A percentile compares a stretch with the other conserved stretches of the same genome.
Evolutionary conservation across 2,329 filamentous ascomycete species (phyloP).

Genomic region (Dactylellina sp.): DNA sequence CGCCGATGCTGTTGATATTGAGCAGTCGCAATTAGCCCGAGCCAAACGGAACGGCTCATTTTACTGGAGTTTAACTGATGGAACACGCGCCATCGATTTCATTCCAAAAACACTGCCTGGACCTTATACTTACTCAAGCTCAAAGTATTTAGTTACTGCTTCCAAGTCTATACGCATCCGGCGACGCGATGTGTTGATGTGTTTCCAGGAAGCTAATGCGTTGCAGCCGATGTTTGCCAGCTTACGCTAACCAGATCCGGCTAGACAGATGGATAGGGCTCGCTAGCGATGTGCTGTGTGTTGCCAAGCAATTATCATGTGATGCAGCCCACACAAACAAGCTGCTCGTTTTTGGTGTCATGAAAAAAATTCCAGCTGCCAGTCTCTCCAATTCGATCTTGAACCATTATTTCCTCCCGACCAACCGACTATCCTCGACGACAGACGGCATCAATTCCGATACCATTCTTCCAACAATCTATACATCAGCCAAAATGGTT

Average conservation of each 20-base stretch:
- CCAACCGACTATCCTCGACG: conserved; percentile 54
- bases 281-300: conserved; percentile 8
- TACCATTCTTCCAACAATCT: conserved; percentile 8
- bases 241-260: background rate
- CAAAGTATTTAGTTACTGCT: no score
- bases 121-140: no score
- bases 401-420: conserved; percentile 57
- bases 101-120: no score
- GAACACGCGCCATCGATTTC: no score
- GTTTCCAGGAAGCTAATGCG: background rate
- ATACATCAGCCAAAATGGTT: conserved; percentile 47
- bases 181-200: background rate
- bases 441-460: conserved; percentile 25
- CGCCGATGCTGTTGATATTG: no score
- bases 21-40: no score
- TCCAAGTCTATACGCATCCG: no score
- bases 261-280: conserved; percentile 13
- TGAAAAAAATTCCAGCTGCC: conserved; percentile 32
- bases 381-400: conserved; percentile 27
- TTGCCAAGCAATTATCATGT: conserved; percentile 25
- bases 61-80: no score
- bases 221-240: background rate
- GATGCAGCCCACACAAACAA: conserved; percentile 44
- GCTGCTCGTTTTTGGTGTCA: conserved; percentile 17
- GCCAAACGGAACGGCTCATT: no score